Conservation (phyloP, 768 basidiomycete species). For the Pulveroboletus frians region DNA sequence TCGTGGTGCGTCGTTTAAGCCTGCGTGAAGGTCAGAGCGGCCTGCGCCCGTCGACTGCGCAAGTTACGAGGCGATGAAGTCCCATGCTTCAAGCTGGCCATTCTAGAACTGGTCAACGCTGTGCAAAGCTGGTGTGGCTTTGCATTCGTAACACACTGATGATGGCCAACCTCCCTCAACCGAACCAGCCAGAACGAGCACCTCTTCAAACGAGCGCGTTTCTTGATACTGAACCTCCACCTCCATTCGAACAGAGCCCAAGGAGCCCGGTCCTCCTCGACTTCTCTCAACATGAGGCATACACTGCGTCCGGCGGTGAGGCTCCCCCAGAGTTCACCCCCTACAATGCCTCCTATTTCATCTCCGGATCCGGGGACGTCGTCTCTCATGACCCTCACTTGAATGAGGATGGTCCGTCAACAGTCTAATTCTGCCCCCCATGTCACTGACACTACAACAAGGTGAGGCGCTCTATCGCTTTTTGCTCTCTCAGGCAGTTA, state of each 20-base stretch:
- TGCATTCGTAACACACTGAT: background rate
- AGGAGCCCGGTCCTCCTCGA: slow-evolving; percentile 21
- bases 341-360: slow-evolving; percentile 59
- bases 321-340: slow-evolving; percentile 59
- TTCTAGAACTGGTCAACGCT: slow-evolving; percentile 3
- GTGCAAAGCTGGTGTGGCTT: background rate
- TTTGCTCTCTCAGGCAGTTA: slow-evolving; percentile 51
- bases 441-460: slow-evolving; percentile 22
- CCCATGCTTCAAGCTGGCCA: slow-evolving; percentile 4
- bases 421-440: background rate
- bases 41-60: slow-evolving; percentile 10
- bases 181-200: slow-evolving; percentile 2
- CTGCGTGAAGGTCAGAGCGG: slow-evolving; percentile 6
- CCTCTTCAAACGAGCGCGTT: background rate
- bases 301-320: slow-evolving; percentile 32
- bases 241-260: slow-evolving; percentile 26
- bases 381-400: slow-evolving; percentile 69
- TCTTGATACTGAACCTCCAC: slow-evolving; percentile 8
- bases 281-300: slow-evolving; percentile 19
- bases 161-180: slow-evolving; percentile 4
- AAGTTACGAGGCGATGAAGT: slow-evolving; percentile 3
- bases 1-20: slow-evolving; percentile 2
- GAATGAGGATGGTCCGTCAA: slow-evolving; percentile 52
- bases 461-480: slow-evolving; percentile 74
- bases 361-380: slow-evolving; percentile 43